Percentiles rank a stretch among this genome's conserved stretches.
phyloP scores from a whole-genome alignment of 768 basidiomycete genomes.

The Suillus weaverae region DNA sequence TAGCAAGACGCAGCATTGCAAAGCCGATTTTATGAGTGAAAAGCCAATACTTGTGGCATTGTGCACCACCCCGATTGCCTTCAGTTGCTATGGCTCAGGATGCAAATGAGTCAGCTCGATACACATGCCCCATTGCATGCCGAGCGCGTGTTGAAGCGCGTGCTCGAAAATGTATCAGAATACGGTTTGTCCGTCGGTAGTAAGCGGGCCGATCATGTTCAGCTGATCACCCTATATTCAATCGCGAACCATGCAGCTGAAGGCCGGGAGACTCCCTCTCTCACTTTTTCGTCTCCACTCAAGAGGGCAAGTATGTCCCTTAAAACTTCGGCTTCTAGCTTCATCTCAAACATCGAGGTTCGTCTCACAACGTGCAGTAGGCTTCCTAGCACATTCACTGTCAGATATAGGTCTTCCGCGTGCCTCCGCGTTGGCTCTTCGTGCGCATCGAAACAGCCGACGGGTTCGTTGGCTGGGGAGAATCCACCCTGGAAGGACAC shows the following conservation, averaged over 20 bases:
- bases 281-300: not conserved
- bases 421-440: conserved; percentile 75
- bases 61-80: not conserved
- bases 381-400: not conserved
- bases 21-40: not conserved
- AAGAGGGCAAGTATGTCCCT: conserved; percentile 14
- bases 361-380: not conserved
- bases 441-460: conserved; percentile 66
- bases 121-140: not conserved
- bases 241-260: not conserved
- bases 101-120: not conserved
- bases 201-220: not conserved
- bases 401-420: conserved; percentile 51
- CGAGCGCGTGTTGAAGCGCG: not conserved
- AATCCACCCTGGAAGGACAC: conserved; percentile 70
- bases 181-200: not conserved
- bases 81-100: not conserved
- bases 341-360: conserved; percentile 32
- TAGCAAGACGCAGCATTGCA: not conserved
- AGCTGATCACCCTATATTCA: not conserved
- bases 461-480: conserved; percentile 72
- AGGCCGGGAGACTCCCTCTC: not conserved
- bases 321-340: conserved; percentile 16
- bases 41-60: not conserved
- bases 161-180: not conserved